Base-by-base conservation (phyloP, 148 eudicot species). In the Cornus controversa region DNA sequence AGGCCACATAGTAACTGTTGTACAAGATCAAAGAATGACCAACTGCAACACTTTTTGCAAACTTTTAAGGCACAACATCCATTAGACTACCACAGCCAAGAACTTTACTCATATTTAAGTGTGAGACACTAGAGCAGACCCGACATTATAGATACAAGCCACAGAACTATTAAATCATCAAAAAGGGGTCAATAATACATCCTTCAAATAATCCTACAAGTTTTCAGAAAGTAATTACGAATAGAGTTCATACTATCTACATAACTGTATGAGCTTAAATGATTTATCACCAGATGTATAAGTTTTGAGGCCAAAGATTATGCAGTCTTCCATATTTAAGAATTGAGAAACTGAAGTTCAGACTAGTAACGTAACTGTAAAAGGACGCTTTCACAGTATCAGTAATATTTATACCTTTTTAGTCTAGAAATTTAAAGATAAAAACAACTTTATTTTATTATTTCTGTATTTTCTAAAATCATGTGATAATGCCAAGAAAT, bases 281-380 rank as follows among this genome's bases (percentile, higher is more conserved):
- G 60, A 27, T 16, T 60, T 28, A 53, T 24, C 60, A 50, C 26
- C 37, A 71, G 74, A 53, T 22, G 27, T 11, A 18, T 42, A 72
- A 34, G 28, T 53, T 54, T 54, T 16, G 31, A 4, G 66, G 3
- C 25, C 25, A 27, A 22, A 31, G 23, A 72, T 27, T 29, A 29
- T 6, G 8, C 66, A 72, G 75, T 62, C 34, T 54, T 20, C 16
- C 28, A 8, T 63, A 22, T 63, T 47, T 20, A 20, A 22, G 66
- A 57, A 73, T 22, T 29, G 5, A n/a, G n/a, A n/a, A n/a, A n/a
- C n/a, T n/a, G n/a, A 73, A 57, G n/a, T 73, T 72, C 31, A 42
- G n/a, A 57, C 45, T 28, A 72, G 65, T 5, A 66, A 66, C 34
- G 25, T 26, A 66, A 4, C 26, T 6, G 14, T 54, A 37, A 54